Evolutionary conservation across 495 filamentous ascomycete species (phyloP), one percentile per base, ranked within the genome.

Genomic region (Penicillium atrosanguineum): DNA sequence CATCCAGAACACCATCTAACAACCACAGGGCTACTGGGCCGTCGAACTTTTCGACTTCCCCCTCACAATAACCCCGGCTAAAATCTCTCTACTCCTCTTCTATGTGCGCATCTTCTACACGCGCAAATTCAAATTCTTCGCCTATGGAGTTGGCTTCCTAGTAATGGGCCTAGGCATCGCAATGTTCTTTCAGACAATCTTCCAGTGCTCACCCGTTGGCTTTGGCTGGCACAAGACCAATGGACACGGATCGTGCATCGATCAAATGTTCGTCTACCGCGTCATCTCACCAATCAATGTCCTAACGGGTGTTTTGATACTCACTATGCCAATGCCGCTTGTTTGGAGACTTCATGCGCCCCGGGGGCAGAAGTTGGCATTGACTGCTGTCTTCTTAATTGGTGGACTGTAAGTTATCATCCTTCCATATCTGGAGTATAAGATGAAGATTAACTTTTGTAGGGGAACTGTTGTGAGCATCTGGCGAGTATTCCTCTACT

Each of bases 241-340:
- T 19, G n/a, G 29, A 8, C 45, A 39, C 0, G 73, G 69, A 16
- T 43, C 45, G 4, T 73, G 72, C 46, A 54, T 67, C 20, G 40
- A 71, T 39, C 63, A 72, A 38, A 52, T 56, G 19, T 37, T 48
- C 1, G 56, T 71, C n/a, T 70, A 71, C 23, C 63, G 66, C 2
- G 62, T 46, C 18, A 59, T 72, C 0, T 69, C 62, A 15, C 57
- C 68, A 0, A 44, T 64, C 39, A 68, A 74, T 52, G 46, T 72
- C 7, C 7, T 70, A 7, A 61, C 68, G 4, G 75, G 77, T 41
- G 50, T 76, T 26, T 31, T 63, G 46, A 68, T 74, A 21, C 63
- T 73, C n/a, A 46, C 66, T 6, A 60, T 75, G 51, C 78, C 72
- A 12, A 65, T 81, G 64, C 78, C 70, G n/a, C 61, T 74, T 39